Conservation (phyloP, 2,329 filamentous ascomycete genomes). For the Amesomyces nigricolor region DNA sequence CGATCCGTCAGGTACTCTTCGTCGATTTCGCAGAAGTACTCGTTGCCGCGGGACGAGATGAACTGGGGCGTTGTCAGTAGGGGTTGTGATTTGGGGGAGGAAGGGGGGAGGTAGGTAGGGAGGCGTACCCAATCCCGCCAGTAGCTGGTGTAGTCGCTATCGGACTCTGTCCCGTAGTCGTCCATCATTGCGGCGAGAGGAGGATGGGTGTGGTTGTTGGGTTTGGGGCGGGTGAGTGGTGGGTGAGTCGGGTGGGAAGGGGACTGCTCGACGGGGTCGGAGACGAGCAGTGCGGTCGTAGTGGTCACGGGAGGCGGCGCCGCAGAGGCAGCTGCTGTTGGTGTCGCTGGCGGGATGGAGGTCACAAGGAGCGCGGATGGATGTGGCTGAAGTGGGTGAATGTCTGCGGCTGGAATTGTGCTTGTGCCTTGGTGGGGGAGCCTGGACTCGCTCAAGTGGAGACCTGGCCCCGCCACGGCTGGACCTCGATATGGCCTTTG, state of each 20-base stretch:
- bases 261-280: too few species aligned
- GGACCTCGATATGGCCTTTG: too few species aligned
- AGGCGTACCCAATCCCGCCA: constrained; percentile 96
- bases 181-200: constrained; percentile 60
- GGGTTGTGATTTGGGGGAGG: background rate
- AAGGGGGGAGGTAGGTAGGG: background rate
- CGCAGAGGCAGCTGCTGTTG: background rate
- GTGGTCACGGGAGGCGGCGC: too few species aligned
- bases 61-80: constrained; percentile 55
- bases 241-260: background rate
- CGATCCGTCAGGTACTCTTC: constrained; percentile 97
- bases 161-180: constrained; percentile 94
- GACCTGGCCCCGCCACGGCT: too few species aligned
- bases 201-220: background rate
- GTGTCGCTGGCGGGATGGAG: too few species aligned
- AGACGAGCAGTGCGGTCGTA: too few species aligned
- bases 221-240: background rate
- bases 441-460: background rate
- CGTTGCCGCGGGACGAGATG: constrained; percentile 93
- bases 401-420: constrained; percentile 10
- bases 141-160: constrained; percentile 98
- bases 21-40: constrained; percentile 99
- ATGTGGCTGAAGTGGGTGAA: constrained; percentile 6
- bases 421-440: constrained; percentile 11
- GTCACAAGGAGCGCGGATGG: background rate